Conservation (phyloP, 2,329 filamentous ascomycete genomes). For the Eurotiales sp. region DNA sequence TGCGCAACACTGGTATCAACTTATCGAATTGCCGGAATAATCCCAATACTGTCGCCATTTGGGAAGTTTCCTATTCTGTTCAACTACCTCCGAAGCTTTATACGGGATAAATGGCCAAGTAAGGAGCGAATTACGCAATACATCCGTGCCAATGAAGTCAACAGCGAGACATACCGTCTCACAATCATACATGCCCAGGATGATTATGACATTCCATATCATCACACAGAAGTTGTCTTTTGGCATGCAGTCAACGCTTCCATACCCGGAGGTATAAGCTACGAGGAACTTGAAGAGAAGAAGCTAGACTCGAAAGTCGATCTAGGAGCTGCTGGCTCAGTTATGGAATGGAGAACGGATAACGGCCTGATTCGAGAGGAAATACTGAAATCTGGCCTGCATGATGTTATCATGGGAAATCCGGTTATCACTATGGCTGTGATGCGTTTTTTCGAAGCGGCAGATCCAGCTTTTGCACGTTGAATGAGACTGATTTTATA, state of each 20-base stretch:
- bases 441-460: constrained; percentile 42
- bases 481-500: too few relatives aligned
- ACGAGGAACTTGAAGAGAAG: constrained; percentile 44
- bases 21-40: constrained; percentile 53
- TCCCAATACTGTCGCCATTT: constrained; percentile 54
- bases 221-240: constrained; percentile 46
- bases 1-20: constrained; percentile 53
- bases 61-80: constrained; percentile 47
- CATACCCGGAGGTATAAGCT: constrained; percentile 30
- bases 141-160: constrained; percentile 27
- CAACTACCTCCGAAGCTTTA: constrained; percentile 45
- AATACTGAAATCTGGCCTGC: constrained; percentile 54
- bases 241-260: constrained; percentile 56
- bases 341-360: constrained; percentile 45
- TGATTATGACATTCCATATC: constrained; percentile 32
- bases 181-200: constrained; percentile 35
- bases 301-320: constrained; percentile 39
- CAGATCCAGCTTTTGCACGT: constrained; percentile 11
- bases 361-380: constrained; percentile 52
- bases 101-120: constrained; percentile 50
- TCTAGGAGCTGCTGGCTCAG: constrained; percentile 49
- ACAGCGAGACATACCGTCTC: constrained; percentile 24
- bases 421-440: constrained; percentile 53
- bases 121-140: constrained; percentile 48
- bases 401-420: constrained; percentile 58